Conservation (phyloP, 331 rosid species). For the Rosa hybrid region DNA sequence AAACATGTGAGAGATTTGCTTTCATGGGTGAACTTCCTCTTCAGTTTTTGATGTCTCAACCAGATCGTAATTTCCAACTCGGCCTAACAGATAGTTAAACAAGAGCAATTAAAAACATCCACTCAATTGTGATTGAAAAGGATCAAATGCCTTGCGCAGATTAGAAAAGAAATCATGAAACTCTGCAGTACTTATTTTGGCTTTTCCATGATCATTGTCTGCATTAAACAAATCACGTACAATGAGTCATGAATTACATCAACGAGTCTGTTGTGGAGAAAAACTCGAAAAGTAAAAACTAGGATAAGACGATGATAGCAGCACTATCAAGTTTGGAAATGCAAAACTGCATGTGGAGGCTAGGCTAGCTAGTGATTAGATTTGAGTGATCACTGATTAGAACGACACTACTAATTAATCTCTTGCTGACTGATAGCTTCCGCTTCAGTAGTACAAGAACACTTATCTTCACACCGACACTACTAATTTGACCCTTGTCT, state of each 20-base stretch:
- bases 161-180: not conserved
- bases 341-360: not conserved
- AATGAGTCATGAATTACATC: not conserved
- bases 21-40: not conserved
- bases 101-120: not conserved
- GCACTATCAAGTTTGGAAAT: not conserved
- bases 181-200: conserved; percentile 3
- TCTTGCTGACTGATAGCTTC: not conserved
- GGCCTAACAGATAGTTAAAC: not conserved
- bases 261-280: not conserved
- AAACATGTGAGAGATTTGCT: too few relatives aligned
- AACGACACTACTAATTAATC: too few relatives aligned
- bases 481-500: not conserved
- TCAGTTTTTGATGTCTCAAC: not conserved
- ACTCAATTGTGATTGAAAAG: not conserved
- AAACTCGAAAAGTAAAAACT: too few relatives aligned
- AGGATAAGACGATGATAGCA: not conserved
- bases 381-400: too few relatives aligned
- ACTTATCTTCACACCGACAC: not conserved
- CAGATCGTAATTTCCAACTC: not conserved
- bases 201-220: conserved; percentile 2
- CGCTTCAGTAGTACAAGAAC: not conserved
- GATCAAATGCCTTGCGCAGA: not conserved
- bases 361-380: not conserved
- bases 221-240: not conserved